A percentile compares a stretch with the other conserved stretches of the same genome.
Conservation (phyloP, 768 basidiomycete genomes). For the Panaeolus papilionaceus region DNA sequence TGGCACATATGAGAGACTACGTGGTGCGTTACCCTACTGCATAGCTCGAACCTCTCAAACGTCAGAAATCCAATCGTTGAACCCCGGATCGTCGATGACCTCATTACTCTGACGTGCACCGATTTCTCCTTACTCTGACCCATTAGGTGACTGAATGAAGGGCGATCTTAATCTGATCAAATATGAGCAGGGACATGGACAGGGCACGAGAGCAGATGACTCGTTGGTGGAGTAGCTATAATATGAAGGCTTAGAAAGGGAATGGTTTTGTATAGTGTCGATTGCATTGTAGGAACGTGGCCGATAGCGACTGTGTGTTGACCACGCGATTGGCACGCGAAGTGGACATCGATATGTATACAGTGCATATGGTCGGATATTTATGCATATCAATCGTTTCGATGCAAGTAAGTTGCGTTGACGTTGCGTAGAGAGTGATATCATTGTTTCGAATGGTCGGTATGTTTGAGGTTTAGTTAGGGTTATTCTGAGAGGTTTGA, state of each 20-base stretch:
- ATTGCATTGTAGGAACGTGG: not conserved
- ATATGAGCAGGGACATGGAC: not conserved
- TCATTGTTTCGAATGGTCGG: not conserved
- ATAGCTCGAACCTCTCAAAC: not conserved
- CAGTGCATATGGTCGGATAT: not conserved
- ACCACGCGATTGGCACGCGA: constrained; percentile 4
- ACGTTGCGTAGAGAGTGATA: not conserved
- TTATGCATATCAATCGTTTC: not conserved
- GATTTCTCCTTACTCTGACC: not conserved
- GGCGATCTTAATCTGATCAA: constrained; percentile 6
- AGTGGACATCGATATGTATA: not conserved
- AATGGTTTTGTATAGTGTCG: not conserved
- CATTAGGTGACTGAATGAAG: not conserved
- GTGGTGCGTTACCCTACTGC: not conserved
- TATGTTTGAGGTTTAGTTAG: not conserved
- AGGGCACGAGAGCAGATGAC: not conserved
- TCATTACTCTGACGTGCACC: not conserved
- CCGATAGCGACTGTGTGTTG: not conserved
- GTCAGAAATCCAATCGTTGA: not conserved
- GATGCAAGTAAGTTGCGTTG: not conserved
- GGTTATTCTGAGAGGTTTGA: not conserved
- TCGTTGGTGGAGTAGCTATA: not conserved
- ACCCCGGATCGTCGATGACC: not conserved
- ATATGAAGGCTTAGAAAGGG: not conserved
- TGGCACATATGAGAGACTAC: too few species aligned